Evolutionary conservation across 1,284 basidiomycete genomes (phyloP).

Genomic region (Bjerkandera adusta): DNA sequence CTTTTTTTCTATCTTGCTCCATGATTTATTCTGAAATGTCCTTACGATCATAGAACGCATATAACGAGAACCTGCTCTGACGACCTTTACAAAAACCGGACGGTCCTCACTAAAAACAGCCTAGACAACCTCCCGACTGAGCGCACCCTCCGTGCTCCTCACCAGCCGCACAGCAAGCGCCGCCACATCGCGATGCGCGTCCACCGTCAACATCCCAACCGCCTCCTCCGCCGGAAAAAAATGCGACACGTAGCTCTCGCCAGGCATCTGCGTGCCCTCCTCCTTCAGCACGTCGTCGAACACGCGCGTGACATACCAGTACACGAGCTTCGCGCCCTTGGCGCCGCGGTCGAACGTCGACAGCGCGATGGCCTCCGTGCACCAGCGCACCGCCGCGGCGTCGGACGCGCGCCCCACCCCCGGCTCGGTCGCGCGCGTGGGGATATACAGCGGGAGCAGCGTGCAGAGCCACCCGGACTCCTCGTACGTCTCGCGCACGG

Average conservation of each 20-base stretch:
- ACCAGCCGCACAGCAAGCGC: constrained; percentile 8
- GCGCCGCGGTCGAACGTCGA: constrained; percentile 30
- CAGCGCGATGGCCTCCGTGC: constrained; percentile 38
- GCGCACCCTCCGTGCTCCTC: constrained; percentile 3
- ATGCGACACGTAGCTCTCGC: constrained; percentile 38
- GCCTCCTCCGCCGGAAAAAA: constrained; percentile 40
- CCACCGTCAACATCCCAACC: constrained; percentile 31
- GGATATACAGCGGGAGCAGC: constrained; percentile 28
- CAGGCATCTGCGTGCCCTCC: constrained; percentile 40
- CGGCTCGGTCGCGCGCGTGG: constrained; percentile 39
- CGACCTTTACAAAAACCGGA: not conserved
- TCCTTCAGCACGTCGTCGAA: constrained; percentile 29
- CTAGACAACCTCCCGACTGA: constrained; percentile 5
- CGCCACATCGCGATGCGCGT: constrained; percentile 33
- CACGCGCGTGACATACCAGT: constrained; percentile 40
- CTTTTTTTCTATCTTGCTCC: not conserved
- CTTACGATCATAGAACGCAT: not conserved
- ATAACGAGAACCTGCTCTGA: not conserved
- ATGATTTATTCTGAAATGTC: not conserved
- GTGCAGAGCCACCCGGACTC: constrained; percentile 56
- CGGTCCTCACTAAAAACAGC: not conserved
- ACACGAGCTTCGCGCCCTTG: constrained; percentile 40
- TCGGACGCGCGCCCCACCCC: constrained; percentile 36
- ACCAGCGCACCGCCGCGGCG: constrained; percentile 33
- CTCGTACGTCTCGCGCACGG: constrained; percentile 56